Percentiles rank a stretch among this genome's conserved stretches.
These are phyloP conservation scores for Prunus davidiana DNA, from an alignment of 306 rosid genomes.

Conservation along the genomic window DNA sequence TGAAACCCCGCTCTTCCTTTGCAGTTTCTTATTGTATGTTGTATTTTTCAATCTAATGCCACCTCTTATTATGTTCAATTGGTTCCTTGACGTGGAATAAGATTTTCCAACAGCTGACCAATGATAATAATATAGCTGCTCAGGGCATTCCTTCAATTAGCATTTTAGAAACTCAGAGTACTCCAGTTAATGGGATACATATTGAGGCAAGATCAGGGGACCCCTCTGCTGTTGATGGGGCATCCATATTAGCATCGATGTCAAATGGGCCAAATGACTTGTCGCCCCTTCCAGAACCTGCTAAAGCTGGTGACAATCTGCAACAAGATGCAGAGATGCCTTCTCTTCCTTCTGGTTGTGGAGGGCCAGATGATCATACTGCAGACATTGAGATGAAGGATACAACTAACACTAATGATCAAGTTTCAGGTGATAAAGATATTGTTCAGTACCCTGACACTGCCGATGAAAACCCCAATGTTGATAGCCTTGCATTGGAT, in stretches of 20 bases:
- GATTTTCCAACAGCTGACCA: slow-evolving; percentile 80
- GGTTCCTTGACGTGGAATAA: slow-evolving; percentile 47
- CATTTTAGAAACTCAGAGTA: slow-evolving; percentile 80
- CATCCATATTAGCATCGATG: slow-evolving; percentile 85
- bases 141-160: slow-evolving; percentile 57
- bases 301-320: slow-evolving; percentile 52
- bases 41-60: neutral
- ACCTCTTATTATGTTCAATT: slow-evolving; percentile 8
- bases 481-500: slow-evolving; percentile 47
- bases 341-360: slow-evolving; percentile 46
- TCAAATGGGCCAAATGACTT: slow-evolving; percentile 63
- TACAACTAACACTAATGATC: slow-evolving; percentile 34
- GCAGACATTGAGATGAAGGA: slow-evolving; percentile 60
- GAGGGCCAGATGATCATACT: slow-evolving; percentile 40
- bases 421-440: slow-evolving; percentile 45
- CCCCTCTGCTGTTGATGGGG: slow-evolving; percentile 84
- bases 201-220: slow-evolving; percentile 84
- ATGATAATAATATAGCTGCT: slow-evolving; percentile 45
- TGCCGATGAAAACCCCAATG: slow-evolving; percentile 46
- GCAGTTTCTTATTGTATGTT: neutral
- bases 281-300: slow-evolving; percentile 56
- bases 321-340: slow-evolving; percentile 50
- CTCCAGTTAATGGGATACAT: slow-evolving; percentile 66
- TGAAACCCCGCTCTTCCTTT: neutral
- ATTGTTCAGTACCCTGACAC: slow-evolving; percentile 42